These are phyloP conservation scores for Zhuliangozyma parablackwelliae DNA, from an alignment of 1,139 yeast genomes.

Conservation along the genomic window DNA sequence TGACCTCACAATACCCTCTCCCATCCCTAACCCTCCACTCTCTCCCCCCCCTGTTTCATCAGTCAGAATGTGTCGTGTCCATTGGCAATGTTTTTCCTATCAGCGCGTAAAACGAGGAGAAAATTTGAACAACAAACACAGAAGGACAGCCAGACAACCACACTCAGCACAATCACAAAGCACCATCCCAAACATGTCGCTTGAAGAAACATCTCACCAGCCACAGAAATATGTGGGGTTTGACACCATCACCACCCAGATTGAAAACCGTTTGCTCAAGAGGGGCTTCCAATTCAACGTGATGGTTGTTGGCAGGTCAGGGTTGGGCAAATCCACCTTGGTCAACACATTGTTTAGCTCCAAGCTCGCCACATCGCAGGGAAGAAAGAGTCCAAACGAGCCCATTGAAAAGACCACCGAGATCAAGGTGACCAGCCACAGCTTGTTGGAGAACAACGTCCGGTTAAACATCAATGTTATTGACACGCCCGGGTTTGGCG, in stretches of 20 bases:
- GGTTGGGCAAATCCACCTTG: constrained; percentile 89
- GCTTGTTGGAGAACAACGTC: constrained; percentile 78
- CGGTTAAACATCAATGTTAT: constrained; percentile 79
- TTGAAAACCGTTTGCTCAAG: constrained; percentile 85
- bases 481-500: constrained; percentile 98
- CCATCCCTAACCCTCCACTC: too few species aligned
- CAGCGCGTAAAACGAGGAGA: too few species aligned
- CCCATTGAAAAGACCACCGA: constrained; percentile 88
- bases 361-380: constrained; percentile 67
- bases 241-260: constrained; percentile 93
- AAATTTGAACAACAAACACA: too few species aligned
- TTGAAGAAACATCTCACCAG: constrained; percentile 14
- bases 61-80: too few species aligned
- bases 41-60: too few species aligned
- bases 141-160: too few species aligned
- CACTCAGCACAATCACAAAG: too few species aligned
- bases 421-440: constrained; percentile 68
- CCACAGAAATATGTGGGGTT: constrained; percentile 78
- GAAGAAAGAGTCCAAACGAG: constrained; percentile 61
- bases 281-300: constrained; percentile 92
- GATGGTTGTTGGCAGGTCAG: constrained; percentile 93
- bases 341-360: constrained; percentile 87
- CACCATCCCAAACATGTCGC: constrained; percentile 2
- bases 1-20: too few species aligned
- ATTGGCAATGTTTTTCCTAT: too few species aligned